Conservation (phyloP, 1,284 basidiomycete genomes). For the Tetrapyrgos nigripes region DNA sequence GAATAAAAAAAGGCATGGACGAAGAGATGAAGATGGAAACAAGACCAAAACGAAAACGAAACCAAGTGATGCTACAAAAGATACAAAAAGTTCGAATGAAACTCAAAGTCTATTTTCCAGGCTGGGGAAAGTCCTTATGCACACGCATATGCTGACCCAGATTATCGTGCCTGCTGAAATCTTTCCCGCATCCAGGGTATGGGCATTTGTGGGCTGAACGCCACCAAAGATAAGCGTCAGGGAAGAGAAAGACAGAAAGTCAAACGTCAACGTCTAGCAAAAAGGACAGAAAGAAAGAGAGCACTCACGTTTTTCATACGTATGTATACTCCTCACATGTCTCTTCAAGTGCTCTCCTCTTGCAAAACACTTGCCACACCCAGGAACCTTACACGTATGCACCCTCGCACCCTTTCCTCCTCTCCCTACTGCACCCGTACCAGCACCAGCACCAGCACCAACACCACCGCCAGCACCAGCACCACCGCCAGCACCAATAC, state of each 20-base stretch:
- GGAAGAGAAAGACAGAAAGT: conserved; percentile 15
- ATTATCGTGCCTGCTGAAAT: conserved; percentile 87
- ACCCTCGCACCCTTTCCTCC: conserved; percentile 9
- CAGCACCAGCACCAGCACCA: not conserved
- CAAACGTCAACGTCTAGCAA: conserved; percentile 9
- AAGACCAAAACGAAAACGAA: too few species aligned
- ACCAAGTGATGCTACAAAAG: too few species aligned
- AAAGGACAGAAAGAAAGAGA: conserved; percentile 7
- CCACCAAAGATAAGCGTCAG: not conserved
- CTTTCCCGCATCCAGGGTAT: conserved; percentile 79
- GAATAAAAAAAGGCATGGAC: too few species aligned
- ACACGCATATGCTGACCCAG: conserved; percentile 80
- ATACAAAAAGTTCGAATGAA: not conserved
- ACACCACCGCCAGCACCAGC: not conserved
- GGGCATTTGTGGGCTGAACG: conserved; percentile 75
- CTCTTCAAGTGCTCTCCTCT: conserved; percentile 82
- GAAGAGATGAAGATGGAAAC: too few species aligned
- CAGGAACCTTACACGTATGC: conserved; percentile 31
- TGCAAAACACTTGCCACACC: conserved; percentile 82
- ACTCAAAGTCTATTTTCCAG: not conserved
- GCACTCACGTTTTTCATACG: conserved; percentile 78
- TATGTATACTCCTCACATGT: conserved; percentile 81
- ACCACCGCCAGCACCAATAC: not conserved
- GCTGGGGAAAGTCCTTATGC: conserved; percentile 42
- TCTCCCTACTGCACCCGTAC: not conserved